Evolutionary conservation across 495 filamentous ascomycete genomes (phyloP), one percentile per base, ranked within the genome.

Genomic region (Bacidia rubella): DNA sequence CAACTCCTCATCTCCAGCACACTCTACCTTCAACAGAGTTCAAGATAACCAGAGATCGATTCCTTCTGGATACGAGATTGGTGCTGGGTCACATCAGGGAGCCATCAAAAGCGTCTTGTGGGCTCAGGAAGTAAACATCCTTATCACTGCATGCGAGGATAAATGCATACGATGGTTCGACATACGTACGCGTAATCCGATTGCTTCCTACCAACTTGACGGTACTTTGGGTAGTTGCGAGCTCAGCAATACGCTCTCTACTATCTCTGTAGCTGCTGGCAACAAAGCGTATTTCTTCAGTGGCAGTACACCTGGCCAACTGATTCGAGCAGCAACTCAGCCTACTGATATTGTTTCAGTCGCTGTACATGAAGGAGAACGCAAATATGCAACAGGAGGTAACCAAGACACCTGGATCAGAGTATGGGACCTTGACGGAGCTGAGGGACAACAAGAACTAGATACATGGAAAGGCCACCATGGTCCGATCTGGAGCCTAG

Each of bases 381-480:
- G 83, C 50, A 85, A 84, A 53, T 81, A 94, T 62, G 83, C 97
- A 23, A 92, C 90, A 3, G 92, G 92, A 42, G 86, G 86, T 62
- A 80, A 78, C 46, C 69, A 70, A 11, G 90, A 95, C 63, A 97
- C 93, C 2, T 98, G 92, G 92, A 90, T 89, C 1, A 77, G 86
- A 39, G 85, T 96, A 4, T 95, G 92, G 66, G 80, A 87, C 67
- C 83, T 89, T 65, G 85, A 95, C 53, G 77, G 76, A 12, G 81
- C 82, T 57, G 24, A 44, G 22, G 39, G 23, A 47, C 26, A 29
- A 12, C 75, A 79, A 54, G 90, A 96, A 64, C 65, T 88, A 20
- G 90, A 98, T 60, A 81, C 92, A 19, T 88, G 93, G 73, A 97
- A 95, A 66, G 93, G 92, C 20, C 93, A 97, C 62, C 92, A 98